Conservation (phyloP, 805 yeast species). For the Suhomyces sp. region DNA sequence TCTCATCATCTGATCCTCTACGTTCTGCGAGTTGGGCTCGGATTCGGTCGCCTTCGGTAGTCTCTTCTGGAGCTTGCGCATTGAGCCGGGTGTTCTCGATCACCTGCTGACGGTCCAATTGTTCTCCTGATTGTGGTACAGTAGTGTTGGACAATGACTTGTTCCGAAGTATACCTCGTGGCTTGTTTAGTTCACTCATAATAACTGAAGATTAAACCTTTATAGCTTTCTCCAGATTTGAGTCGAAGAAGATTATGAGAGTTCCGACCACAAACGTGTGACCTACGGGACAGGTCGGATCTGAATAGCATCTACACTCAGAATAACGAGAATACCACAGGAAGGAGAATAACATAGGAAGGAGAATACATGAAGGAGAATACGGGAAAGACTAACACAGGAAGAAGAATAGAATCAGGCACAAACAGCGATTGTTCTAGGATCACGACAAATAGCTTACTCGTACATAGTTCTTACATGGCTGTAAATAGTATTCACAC, state of each 20-base stretch:
- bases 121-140: conserved; percentile 9
- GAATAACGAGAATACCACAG: no score
- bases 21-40: conserved; percentile 43
- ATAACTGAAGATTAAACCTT: background rate
- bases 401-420: no score
- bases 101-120: conserved; percentile 65
- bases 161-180: conserved; percentile 53
- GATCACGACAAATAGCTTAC: no score
- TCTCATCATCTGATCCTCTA: background rate
- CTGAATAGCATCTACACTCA: no score
- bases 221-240: background rate
- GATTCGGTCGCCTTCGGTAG: conserved; percentile 43
- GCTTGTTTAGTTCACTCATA: conserved; percentile 8
- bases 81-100: conserved; percentile 76
- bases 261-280: background rate
- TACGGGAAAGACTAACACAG: no score
- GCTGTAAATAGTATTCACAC: no score
- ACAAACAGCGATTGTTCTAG: no score
- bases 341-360: background rate
- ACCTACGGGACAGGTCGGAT: background rate
- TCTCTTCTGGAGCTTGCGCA: conserved; percentile 47
- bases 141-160: conserved; percentile 28
- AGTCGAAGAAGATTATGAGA: background rate
- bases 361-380: no score
- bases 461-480: no score